Base-by-base conservation (phyloP, 225 moss, liverwort and hornwort species). In the Physcomitrellopsis africana region DNA sequence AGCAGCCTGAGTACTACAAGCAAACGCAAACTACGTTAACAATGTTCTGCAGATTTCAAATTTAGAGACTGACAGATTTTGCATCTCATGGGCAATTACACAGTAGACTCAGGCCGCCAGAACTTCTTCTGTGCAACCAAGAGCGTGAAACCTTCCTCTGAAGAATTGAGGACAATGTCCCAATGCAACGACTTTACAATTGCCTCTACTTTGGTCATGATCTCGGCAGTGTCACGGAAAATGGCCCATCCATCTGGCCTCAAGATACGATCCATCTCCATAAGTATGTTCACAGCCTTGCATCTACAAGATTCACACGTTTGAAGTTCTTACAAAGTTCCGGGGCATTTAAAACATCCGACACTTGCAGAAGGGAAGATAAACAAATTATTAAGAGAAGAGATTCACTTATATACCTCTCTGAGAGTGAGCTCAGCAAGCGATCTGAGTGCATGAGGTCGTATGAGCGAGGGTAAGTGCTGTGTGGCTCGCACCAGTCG, bases 401-500 rank as follows among this genome's bases (percentile, higher is more conserved):
- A 11, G 43, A 16, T 14, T 24, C 51, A 37, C 54, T 17, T 14
- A 0, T 6, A 29, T 64, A 94, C 94, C 87, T 92, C 56, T 86
- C 79, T 61, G 84, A 83, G 64, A 93, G 82, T 29, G 83, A 70
- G 77, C 81, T 81, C 48, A 96, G 81, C 64, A 93, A 77, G 73
- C 87, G 90, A 67, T 86, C 74, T 11, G 89, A 72, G 74, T 96
- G 93, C 72, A 96, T 76, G 51, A 96, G 81, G 75, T 93, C 90
- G 65, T 96, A 96, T 2, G 90, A 90, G 45, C 92, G 84, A 48
- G 93, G 96, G 46, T 96, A 96, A 23, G 92, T 96, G 86, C 93
- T 96, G 78, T 93, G 89, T 9, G 93, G 86, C 71, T 96, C 89
- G 75, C 92, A 96, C 96, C 93, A 96, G 63, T 96, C 87, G 67